Base-by-base conservation (phyloP, 2,329 filamentous ascomycete genomes). In the Claviceps sp. region DNA sequence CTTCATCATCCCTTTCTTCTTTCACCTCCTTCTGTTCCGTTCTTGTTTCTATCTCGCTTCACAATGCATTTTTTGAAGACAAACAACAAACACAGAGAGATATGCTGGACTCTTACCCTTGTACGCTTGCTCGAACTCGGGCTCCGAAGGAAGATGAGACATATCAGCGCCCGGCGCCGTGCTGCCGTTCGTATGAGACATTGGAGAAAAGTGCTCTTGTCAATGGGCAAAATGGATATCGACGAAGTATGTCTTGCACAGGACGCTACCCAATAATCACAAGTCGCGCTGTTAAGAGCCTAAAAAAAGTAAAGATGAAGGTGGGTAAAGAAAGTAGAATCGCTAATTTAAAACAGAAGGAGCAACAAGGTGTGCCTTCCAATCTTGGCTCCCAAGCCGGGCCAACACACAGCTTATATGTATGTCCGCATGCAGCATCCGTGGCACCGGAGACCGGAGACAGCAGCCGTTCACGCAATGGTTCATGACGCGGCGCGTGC, bases 81-180 rank as follows among this genome's bases (percentile, higher is more conserved):
- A 18, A 40, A 20, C 6, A 9, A 41, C 7, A 41, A 41, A 20
- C 40, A 41, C 7, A 11, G n/a, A 41, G 6, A 4, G 7, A 41
- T 41, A n/a, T n/a, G 2, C 13, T 26, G 22, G 9, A 30, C 14
- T 9, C 22, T 16, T 48, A 94, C 88, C 88, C 71, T 89, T 88
- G 82, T 95, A 95, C 66, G 91, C 91, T 81, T 97, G 91, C 82
- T 96, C 84, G 76, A 97, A 97, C 77, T 98, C 91, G 66, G 93
- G 91, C 81, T 97, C 91, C 58, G 75, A 74, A 50, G 87, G 82
- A 65, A 93, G 78, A 76, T 93, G 85, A 60, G 89, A 86, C 87
- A 94, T 93, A 60, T 59, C 75, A 55, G 55, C 55, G 53, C 43
- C 56, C 47, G 52, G 26, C 51, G 14, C 38, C 9, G 48, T 48